Percentiles rank a stretch among this genome's conserved stretches.
Conservation (phyloP, 208 protist genomes). For the Leishmania gerbilli region DNA sequence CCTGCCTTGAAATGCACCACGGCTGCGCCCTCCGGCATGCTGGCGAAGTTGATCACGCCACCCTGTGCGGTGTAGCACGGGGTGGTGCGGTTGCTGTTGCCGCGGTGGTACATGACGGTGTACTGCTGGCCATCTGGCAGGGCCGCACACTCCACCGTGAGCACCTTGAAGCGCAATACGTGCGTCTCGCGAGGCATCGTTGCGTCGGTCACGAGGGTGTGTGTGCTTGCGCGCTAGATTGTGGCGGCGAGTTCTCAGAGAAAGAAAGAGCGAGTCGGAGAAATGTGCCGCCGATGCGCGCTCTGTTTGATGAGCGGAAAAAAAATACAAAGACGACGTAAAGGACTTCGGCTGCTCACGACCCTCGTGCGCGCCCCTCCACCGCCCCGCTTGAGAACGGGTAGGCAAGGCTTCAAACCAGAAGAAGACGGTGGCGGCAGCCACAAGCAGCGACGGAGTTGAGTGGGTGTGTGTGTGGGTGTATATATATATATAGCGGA, state of each 20-base stretch:
- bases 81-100: conserved; percentile 70
- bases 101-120: conserved; percentile 77
- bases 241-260: background rate
- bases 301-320: background rate
- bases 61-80: conserved; percentile 69
- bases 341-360: background rate
- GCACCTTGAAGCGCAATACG: conserved; percentile 81
- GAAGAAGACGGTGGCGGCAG: too few species aligned
- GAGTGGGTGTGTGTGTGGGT: background rate
- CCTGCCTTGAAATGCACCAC: conserved; percentile 82
- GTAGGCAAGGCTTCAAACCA: background rate
- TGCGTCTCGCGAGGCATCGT: conserved; percentile 61
- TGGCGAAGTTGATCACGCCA: conserved; percentile 71
- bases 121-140: conserved; percentile 77
- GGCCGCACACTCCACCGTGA: conserved; percentile 61
- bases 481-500: background rate
- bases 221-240: background rate
- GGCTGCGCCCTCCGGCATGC: conserved; percentile 82
- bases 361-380: background rate
- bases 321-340: background rate
- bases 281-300: background rate
- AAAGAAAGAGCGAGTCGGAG: background rate
- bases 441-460: background rate
- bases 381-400: background rate
- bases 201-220: background rate